Evolutionary conservation across 2,329 filamentous ascomycete species (phyloP), one percentile per base, ranked within the genome.

Genomic region (Aspergillus sp.): DNA sequence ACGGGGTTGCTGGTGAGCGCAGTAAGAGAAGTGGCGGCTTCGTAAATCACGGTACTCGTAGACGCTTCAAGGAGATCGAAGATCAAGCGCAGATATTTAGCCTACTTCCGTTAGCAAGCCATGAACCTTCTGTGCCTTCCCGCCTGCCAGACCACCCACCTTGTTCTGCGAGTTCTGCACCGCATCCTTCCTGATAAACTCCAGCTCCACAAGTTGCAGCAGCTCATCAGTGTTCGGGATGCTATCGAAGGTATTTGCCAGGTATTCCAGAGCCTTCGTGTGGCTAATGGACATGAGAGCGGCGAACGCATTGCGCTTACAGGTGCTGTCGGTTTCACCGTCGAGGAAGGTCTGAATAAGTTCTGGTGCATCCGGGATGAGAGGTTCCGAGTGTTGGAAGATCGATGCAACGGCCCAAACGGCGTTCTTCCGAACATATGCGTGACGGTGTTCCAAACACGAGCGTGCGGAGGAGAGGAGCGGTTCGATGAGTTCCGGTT

Each of bases 181-280:
- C n/a, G 93, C 90, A 76, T 98, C 93, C 69, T 95, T 97, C 61
- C 93, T 83, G 61, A 98, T 96, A 67, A 98, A 98, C 68, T 97
- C 93, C 17, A 98, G 79, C 70, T 97, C 90, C 5, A 90, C 90
- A 54, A 98, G 78, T 65, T 97, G 90, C 52, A 97, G 75, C 51
- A 98, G 78, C 68, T 97, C 93, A 66, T 96, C 91, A 49, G 91
- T 88, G 63, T 95, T 96, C 32, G 90, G 86, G 45, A 98, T 90
- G 10, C 89, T 86, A 59, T 97, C 93, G 57, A 98, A 95, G 2
- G 94, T 87, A 27, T 82, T 82, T 69, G 86, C 90, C 41, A 98
- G 75, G 66, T 95, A 97, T 59, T 87, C 80, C 35, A 97, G 75
- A 0, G 93, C 90, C 66, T 90, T 91, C 55, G 96, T 88, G 66